Evolutionary conservation across 768 basidiomycete genomes (phyloP).

Genomic region (Xerocomus potaroensis): DNA sequence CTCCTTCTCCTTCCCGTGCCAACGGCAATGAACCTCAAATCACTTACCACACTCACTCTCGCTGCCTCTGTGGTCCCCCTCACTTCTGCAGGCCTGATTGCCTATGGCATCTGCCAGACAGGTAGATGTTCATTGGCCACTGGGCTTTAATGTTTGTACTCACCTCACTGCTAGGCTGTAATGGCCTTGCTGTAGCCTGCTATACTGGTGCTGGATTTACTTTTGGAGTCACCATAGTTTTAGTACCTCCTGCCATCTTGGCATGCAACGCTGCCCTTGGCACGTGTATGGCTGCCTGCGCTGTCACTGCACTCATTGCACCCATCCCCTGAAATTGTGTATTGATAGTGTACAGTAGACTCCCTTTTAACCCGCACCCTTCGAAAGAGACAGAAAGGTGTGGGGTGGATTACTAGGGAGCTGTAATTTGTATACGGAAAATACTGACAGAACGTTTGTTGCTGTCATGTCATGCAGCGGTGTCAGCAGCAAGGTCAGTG

Average conservation of each 20-base stretch:
- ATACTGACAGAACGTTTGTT: no score
- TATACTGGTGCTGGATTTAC: constrained; percentile 22
- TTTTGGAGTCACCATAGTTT: constrained; percentile 22
- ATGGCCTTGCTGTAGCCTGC: constrained; percentile 17
- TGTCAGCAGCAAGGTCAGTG: no score
- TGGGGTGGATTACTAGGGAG: no score
- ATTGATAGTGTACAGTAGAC: no score
- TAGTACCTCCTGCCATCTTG: constrained; percentile 16
- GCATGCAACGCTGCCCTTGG: constrained; percentile 25
- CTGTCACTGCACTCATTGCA: constrained; percentile 14
- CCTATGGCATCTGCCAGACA: constrained; percentile 24
- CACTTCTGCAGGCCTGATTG: constrained; percentile 14
- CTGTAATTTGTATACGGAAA: no score
- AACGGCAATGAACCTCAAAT: constrained; percentile 27
- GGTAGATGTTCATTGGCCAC: constrained; percentile 1
- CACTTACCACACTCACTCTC: constrained; percentile 16
- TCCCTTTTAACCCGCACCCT: no score
- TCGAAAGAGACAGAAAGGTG: no score
- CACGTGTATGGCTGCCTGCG: constrained; percentile 24
- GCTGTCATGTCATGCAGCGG: no score
- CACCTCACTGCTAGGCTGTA: constrained; percentile 19
- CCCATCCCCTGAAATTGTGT: constrained; percentile 28
- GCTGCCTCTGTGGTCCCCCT: constrained; percentile 8
- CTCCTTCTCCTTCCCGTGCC: not conserved
- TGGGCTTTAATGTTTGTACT: not conserved